phyloP scores from a whole-genome alignment of 192 early-diverging fungal species.

The Coemansia sp. region DNA sequence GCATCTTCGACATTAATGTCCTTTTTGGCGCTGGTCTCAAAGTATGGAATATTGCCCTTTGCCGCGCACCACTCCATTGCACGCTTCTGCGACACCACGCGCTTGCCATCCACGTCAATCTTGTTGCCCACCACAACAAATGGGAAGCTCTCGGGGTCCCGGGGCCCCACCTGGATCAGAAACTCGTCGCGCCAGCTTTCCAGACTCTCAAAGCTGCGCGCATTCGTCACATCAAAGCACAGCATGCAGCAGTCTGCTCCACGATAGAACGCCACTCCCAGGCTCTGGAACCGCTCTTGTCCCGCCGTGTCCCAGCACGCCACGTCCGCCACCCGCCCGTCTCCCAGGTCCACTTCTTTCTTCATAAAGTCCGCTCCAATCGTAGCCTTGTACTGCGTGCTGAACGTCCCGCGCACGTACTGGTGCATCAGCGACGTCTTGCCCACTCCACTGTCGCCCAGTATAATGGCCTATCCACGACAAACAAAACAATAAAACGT shows the following conservation, averaged over 20 bases:
- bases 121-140: constrained; percentile 99
- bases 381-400: constrained; percentile 97
- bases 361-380: constrained; percentile 99
- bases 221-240: constrained; percentile 94
- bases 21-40: constrained; percentile 98
- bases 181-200: constrained; percentile 99
- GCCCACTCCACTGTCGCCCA: constrained; percentile 75
- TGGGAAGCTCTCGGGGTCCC: constrained; percentile 96
- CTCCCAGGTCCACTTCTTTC: constrained; percentile 88
- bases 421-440: constrained; percentile 99
- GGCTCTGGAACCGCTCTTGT: constrained; percentile 96
- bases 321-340: constrained; percentile 92
- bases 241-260: constrained; percentile 99
- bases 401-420: constrained; percentile 97
- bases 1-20: constrained; percentile 98
- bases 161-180: constrained; percentile 88
- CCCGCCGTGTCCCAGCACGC: constrained; percentile 99
- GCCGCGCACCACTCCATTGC: constrained; percentile 95
- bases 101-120: constrained; percentile 93
- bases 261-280: constrained; percentile 98
- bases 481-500: no score
- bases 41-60: constrained; percentile 96
- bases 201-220: constrained; percentile 91
- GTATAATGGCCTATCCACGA: constrained; percentile 40
- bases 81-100: constrained; percentile 88